phyloP scores from a whole-genome alignment of 768 basidiomycete genomes.

The Mycena belliarum region DNA sequence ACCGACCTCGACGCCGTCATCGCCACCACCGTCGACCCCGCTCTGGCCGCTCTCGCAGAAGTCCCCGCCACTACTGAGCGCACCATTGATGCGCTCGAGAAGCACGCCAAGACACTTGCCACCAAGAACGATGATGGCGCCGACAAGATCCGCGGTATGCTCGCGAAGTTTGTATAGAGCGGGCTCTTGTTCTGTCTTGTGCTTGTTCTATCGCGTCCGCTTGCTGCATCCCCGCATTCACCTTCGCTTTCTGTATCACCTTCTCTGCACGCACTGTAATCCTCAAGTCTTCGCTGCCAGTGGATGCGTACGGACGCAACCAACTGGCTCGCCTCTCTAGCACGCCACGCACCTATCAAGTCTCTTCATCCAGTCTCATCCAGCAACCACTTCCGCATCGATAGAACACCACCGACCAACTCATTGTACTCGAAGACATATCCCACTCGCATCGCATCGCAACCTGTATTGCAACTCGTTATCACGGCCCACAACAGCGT shows the following conservation, averaged over 20 bases:
- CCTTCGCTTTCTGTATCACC: too few relatives aligned
- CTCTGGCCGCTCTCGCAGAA: constrained; percentile 41
- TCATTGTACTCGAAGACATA: too few relatives aligned
- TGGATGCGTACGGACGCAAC: too few relatives aligned
- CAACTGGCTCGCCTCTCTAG: too few relatives aligned
- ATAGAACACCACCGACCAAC: too few relatives aligned
- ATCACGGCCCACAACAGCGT: too few relatives aligned
- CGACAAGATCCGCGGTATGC: constrained; percentile 20
- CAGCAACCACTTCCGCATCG: background rate
- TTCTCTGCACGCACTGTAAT: too few relatives aligned
- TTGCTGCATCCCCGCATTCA: background rate
- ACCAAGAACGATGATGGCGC: constrained; percentile 34
- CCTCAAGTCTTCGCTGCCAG: too few relatives aligned
- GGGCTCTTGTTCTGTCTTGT: background rate
- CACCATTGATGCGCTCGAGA: constrained; percentile 53
- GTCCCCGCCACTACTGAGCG: constrained; percentile 56
- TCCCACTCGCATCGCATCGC: background rate
- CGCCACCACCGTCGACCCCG: constrained; percentile 42
- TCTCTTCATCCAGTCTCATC: background rate
- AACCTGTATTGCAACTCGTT: background rate
- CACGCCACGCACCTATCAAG: too few relatives aligned
- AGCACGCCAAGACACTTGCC: constrained; percentile 44
- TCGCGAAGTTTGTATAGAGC: constrained; percentile 13
- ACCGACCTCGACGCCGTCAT: constrained; percentile 44
- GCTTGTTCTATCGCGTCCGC: background rate